Conservation (phyloP, 2,329 filamentous ascomycete species). For the Nigrospora oryzae region DNA sequence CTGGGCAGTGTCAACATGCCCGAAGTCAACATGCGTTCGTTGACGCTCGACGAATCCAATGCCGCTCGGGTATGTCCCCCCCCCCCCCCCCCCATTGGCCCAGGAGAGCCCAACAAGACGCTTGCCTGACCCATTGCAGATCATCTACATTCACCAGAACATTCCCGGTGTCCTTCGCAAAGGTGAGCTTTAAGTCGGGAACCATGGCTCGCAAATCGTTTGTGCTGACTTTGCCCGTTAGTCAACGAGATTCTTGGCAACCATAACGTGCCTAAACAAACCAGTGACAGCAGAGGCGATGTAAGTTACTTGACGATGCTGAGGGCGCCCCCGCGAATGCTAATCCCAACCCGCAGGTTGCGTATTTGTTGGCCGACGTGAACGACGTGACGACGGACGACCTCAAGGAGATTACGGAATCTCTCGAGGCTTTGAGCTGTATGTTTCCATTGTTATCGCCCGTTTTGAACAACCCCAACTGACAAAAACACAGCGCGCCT, state of each 20-base stretch:
- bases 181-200: constrained; percentile 33
- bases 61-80: constrained; percentile 61
- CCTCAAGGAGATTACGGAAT: constrained; percentile 79
- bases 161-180: constrained; percentile 88
- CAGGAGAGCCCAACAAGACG: background rate
- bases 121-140: constrained; percentile 28
- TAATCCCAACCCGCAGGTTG: constrained; percentile 41
- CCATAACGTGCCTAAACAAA: constrained; percentile 99
- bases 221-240: constrained; percentile 15
- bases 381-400: constrained; percentile 74
- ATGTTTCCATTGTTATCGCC: constrained; percentile 24
- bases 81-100: too few species aligned
- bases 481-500: constrained; percentile 21
- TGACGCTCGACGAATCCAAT: constrained; percentile 82
- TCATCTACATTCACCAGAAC: constrained; percentile 96
- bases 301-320: constrained; percentile 31
- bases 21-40: constrained; percentile 83
- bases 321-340: too few species aligned
- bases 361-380: constrained; percentile 97
- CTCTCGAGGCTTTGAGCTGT: constrained; percentile 74
- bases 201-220: too few species aligned
- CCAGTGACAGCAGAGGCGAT: constrained; percentile 89
- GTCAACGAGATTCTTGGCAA: constrained; percentile 92
- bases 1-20: constrained; percentile 92
- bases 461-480: constrained; percentile 1